Conservation (phyloP, 2,329 filamentous ascomycete genomes). For the Beauveria sp. region DNA sequence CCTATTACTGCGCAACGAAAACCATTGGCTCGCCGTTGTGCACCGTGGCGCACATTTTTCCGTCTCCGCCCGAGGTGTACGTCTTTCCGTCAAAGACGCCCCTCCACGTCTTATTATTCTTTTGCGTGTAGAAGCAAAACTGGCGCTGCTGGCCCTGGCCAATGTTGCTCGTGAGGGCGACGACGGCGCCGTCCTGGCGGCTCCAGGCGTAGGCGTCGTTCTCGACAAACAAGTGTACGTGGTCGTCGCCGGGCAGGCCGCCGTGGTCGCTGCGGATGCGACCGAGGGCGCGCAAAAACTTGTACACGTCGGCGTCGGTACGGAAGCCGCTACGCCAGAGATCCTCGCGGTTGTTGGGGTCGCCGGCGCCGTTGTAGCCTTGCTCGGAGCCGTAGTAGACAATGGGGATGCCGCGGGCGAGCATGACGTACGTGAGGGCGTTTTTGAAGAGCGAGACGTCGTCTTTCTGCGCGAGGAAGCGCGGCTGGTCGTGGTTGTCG, state of each 20-base stretch:
- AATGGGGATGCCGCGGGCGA: constrained; percentile 54
- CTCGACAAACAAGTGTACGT: constrained; percentile 34
- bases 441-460: constrained; percentile 54
- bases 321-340: constrained; percentile 47
- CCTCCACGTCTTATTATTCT: constrained; percentile 30
- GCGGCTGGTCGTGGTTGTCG: constrained; percentile 52
- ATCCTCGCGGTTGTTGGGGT: constrained; percentile 48
- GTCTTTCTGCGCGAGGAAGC: constrained; percentile 43
- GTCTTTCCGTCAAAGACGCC: constrained; percentile 29
- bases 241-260: constrained; percentile 36
- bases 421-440: constrained; percentile 52
- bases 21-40: constrained; percentile 37
- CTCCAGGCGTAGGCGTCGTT: constrained; percentile 38
- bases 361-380: constrained; percentile 41
- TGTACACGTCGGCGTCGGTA: constrained; percentile 39
- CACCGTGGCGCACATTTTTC: constrained; percentile 33
- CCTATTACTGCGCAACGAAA: constrained; percentile 17
- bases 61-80: constrained; percentile 31
- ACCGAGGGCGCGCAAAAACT: constrained; percentile 25
- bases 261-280: constrained; percentile 18
- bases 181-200: constrained; percentile 33
- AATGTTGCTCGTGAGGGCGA: constrained; percentile 38
- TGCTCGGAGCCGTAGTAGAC: constrained; percentile 62
- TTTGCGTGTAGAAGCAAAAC: constrained; percentile 35
- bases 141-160: constrained; percentile 29